Base-by-base conservation (phyloP, 139 green algal species). In the Chlamydomonas asymmetrica region DNA sequence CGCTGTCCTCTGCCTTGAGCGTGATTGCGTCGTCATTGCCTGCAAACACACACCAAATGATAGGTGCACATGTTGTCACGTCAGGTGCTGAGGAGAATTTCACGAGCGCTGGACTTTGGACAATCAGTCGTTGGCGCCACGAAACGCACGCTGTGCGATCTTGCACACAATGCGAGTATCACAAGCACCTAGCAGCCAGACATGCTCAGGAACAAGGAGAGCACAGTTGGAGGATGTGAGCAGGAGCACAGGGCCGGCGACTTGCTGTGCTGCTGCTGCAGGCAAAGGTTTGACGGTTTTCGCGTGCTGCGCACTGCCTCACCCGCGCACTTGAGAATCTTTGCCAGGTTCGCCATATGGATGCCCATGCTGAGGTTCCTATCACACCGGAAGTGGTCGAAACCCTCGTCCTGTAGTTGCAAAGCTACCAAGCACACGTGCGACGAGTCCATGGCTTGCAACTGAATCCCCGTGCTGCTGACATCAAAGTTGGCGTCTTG, bases 361-460 rank as follows among this genome's bases (percentile, higher is more conserved):
- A 99, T 97, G 63, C 95, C 93, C 90, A 98, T 96, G 74, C 79
- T 91, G 61, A 97, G 74, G 64, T 88, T 91, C 3, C 92, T 81
- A 72, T 99, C 97, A 71, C 97, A 99, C 39, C 97, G 89, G 80
- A 93, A 99, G 82, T 99, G 95, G 31, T 99, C 95, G 73, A 99
- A 99, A 10, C 94, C 96, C 62, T 99, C 96, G 29, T 71, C 64
- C 4, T 60, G 83, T 49, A 99, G 80, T 0, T 84, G 52, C 13
- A 99, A 76, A 5, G 91, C 79, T 25, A 99, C 92, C 27, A 99
- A 85, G 34, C 91, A 96, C 0, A 99, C 97, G 80, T 99, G 97
- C 29, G 87, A 96, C 25, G 88, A 93, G 88, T 99, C 97, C 97
- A 99, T 99, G 2, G 95, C 94, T 75, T 99, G 95, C 45, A 99